Conservation (phyloP, 345 rosid genomes). For the Corchorus olitorius region DNA sequence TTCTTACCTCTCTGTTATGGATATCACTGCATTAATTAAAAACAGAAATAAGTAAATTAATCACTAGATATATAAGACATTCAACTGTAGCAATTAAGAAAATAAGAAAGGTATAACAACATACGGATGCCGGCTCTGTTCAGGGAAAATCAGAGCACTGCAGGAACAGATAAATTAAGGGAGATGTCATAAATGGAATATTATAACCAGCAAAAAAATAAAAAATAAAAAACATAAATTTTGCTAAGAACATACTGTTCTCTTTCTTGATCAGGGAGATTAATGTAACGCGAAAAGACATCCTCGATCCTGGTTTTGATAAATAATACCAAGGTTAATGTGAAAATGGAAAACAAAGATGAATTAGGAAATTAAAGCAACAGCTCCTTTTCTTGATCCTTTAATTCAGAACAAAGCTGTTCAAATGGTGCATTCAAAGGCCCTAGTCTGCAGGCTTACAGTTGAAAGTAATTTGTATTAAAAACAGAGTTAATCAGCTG, state of each 20-base stretch:
- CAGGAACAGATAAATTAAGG: constrained; percentile 14
- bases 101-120: constrained; percentile 5
- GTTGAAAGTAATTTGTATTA: background rate
- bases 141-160: constrained; percentile 53
- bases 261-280: constrained; percentile 70
- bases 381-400: background rate
- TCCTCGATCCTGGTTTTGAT: constrained; percentile 58
- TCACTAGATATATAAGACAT: background rate
- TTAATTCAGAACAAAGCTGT: background rate
- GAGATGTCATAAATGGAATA: background rate
- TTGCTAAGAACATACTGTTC: constrained; percentile 43
- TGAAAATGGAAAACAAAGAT: background rate
- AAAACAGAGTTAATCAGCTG: background rate
- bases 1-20: constrained; percentile 60
- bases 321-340: background rate
- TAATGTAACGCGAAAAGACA: constrained; percentile 62
- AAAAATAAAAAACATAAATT: background rate
- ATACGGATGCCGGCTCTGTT: constrained; percentile 39
- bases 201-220: background rate
- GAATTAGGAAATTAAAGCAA: background rate
- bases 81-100: background rate
- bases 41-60: background rate
- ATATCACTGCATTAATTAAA: constrained; percentile 39
- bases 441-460: background rate
- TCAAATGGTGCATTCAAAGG: background rate